Evolutionary conservation across 139 green algal species (phyloP).

Genomic region (Spirogloea muscicola): DNA sequence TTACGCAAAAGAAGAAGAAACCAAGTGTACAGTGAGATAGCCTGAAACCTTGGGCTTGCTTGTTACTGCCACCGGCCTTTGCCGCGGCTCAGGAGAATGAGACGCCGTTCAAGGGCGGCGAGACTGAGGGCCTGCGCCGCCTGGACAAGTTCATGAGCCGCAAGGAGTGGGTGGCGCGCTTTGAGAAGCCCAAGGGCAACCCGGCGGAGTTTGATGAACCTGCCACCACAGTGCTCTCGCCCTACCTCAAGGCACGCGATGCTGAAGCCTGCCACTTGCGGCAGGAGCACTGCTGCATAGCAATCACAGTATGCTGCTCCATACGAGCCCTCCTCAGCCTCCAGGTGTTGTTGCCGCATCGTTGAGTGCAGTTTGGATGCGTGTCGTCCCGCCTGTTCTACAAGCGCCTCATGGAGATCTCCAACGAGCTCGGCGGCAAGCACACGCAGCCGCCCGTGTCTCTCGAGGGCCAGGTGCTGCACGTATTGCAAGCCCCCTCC

Average conservation of each 20-base stretch:
- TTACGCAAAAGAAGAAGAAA: too few relatives aligned
- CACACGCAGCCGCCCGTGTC: conserved; percentile 47
- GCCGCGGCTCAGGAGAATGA: background rate
- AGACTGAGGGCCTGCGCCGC: background rate
- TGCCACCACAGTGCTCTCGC: conserved; percentile 83
- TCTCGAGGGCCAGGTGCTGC: conserved; percentile 47
- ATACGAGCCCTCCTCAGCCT: too few relatives aligned
- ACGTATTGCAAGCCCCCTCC: too few relatives aligned
- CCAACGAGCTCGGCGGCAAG: background rate
- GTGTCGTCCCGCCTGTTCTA: conserved; percentile 43
- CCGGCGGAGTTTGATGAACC: conserved; percentile 66
- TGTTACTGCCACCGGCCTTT: too few relatives aligned
- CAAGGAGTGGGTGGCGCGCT: conserved; percentile 65
- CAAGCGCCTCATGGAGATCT: conserved; percentile 15
- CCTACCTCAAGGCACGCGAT: conserved; percentile 85
- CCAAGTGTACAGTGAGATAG: too few relatives aligned
- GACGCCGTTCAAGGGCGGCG: background rate
- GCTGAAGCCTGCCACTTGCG: too few relatives aligned
- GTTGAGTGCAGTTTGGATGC: conserved; percentile 45
- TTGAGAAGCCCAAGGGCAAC: conserved; percentile 86
- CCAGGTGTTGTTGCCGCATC: too few relatives aligned
- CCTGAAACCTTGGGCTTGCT: too few relatives aligned
- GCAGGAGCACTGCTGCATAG: too few relatives aligned
- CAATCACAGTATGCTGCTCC: too few relatives aligned
- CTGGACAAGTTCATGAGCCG: background rate